Base-by-base conservation (phyloP, 1,284 basidiomycete genomes). In the Mycena citricolor region DNA sequence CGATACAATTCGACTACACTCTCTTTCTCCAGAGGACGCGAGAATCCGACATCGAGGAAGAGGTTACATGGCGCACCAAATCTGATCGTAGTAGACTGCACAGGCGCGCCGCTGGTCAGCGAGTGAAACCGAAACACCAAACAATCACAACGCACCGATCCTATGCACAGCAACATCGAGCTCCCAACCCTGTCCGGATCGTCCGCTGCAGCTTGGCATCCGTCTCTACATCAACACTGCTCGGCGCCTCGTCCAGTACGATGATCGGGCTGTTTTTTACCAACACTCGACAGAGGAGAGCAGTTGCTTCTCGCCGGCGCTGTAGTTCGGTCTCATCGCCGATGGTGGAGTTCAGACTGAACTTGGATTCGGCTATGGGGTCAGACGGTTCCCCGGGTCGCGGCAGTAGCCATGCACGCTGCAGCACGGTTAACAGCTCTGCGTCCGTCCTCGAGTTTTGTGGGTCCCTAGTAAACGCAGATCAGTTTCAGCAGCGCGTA, bases 141-240 rank as follows among this genome's bases (percentile, higher is more conserved):
- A n/a, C n/a, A n/a, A n/a, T n/a, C n/a, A n/a, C n/a, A n/a, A n/a
- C n/a, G n/a, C n/a, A n/a, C n/a, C n/a, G n/a, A n/a, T n/a, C n/a
- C n/a, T n/a, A 49, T 54, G 23, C 79, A 81, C 24, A 84, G 64
- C 52, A 83, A 64, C 0, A 80, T 83, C 17, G 74, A 75, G 67
- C 53, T 1, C 76, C 68, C 56, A 90, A 89, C 55, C 87, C 84
- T 22, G 74, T 73, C 55, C 81, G 78, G 46, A 92, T 88, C 0
- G 86, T 89, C 19, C 70, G 69, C 53, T 89, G 87, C 30, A 91
- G 69, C 62, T 83, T 84, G 3, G 83, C 75, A 60, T 91, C 88
- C 21, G 85, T 90, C 57, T 89, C 87, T 19, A 86, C 79, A 54
- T 94, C 90, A n/a, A 92, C 86, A 36, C 76, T 87, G n/a, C 86